Percentiles rank a stretch among this genome's conserved stretches.
Evolutionary conservation across 176 grass and related monocot genomes (phyloP).

Genomic region (Elaeis guineensis): DNA sequence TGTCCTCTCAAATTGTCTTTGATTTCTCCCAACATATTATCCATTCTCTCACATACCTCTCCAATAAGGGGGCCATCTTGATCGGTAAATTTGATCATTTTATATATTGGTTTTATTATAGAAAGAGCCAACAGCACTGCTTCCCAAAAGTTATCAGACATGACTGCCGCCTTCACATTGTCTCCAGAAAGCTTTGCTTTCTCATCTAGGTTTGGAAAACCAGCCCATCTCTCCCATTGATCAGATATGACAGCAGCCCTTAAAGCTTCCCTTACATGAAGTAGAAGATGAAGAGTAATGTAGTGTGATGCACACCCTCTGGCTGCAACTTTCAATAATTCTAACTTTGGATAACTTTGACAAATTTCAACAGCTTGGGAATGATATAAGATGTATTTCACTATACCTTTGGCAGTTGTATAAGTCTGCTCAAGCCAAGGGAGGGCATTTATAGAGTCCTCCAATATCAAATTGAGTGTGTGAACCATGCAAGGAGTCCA

Average conservation of each 20-base stretch:
- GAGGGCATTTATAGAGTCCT: constrained; percentile 17
- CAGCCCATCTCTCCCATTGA: constrained; percentile 19
- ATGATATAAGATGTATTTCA: constrained; percentile 24
- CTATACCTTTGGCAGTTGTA: constrained; percentile 19
- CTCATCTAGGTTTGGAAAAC: constrained; percentile 14
- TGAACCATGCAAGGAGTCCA: constrained; percentile 30
- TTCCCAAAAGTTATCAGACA: constrained; percentile 23
- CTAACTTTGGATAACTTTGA: constrained; percentile 18
- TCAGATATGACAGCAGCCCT: constrained; percentile 23
- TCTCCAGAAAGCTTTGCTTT: constrained; percentile 14
- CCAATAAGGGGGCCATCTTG: constrained; percentile 27
- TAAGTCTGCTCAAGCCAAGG: constrained; percentile 21
- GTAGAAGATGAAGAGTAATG: constrained; percentile 25
- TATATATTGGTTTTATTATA: constrained; percentile 25
- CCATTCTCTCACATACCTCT: constrained; percentile 29
- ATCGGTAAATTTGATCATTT: constrained; percentile 23
- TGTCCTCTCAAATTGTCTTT: constrained; percentile 18
- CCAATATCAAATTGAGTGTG: constrained; percentile 19
- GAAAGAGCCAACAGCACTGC: constrained; percentile 18
- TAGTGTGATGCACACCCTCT: constrained; percentile 18
- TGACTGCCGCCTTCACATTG: constrained; percentile 11
- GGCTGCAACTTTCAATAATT: constrained; percentile 19
- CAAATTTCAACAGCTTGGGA: constrained; percentile 18
- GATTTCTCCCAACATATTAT: constrained; percentile 27
- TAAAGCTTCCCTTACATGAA: constrained; percentile 19